Base-by-base conservation (phyloP, 2,329 filamentous ascomycete genomes). In the Neocucurbitaria cava region DNA sequence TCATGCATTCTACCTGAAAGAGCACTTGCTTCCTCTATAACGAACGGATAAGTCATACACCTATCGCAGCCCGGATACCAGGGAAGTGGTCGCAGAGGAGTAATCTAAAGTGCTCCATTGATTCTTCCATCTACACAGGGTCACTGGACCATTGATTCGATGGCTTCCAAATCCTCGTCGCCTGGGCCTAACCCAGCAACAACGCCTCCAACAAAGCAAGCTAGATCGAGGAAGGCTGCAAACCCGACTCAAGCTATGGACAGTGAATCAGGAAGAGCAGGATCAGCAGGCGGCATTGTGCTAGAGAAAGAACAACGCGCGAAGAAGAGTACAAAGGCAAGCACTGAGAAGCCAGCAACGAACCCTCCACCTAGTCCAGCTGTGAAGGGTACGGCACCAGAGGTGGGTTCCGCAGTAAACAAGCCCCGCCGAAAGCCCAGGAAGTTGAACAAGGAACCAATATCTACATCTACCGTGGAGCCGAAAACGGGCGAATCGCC, bases 361-460 rank as follows among this genome's bases (percentile, higher is more conserved):
- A 68, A 62, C 49, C 4, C 59, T 18, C 31, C 52, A n/a, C 13
- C 11, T 52, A 13, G 43, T 51, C 15, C 2, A 42, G 31, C 8
- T 17, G 31, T 17, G 15, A 35, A 35, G 41, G 52, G 47, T 18
- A 30, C 53, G 11, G 20, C 49, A 33, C 18, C 48, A 17, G 41
- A 52, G 18, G 15, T 39, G 49, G 7, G 52, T 46, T 41, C 53
- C 2, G 33, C 56, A 11, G 55, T 61, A 4, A 54, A 51, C 49
- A 62, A 63, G 9, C 60, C 64, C 7, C 61, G 66, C 18, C 65
- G 69, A 33, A 67, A 68, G 36, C 73, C 73, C 0, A 58, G 73
- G 18, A 76, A 76, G 44, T 49, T 76, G 13, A 74, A 72, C 51
- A 70, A 67, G 54, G 71, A 74, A 15, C 62, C 67, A 5, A 44